Evolutionary conservation across 1,284 basidiomycete genomes (phyloP), one percentile per base, ranked within the genome.

Genomic region (Cutaneotrichosporon cutaneum): DNA sequence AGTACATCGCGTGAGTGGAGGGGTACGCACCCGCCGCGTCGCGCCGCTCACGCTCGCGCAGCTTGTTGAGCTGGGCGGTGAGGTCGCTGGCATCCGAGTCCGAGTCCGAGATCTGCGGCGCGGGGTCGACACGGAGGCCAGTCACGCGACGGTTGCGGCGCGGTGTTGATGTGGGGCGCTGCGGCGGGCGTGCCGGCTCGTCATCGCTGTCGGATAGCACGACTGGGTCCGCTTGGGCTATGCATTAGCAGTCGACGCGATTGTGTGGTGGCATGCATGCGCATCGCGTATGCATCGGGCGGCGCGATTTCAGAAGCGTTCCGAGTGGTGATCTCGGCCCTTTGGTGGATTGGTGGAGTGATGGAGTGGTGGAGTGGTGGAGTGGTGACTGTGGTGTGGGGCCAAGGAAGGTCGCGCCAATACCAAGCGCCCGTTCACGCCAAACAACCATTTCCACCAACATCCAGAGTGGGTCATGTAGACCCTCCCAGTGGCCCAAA

Each of bases 241-340:
- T 21, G 51, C 33, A 36, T 53, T 36, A 53, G 51, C 51, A 14
- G n/a, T n/a, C n/a, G n/a, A n/a, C n/a, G n/a, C n/a, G 30, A 5
- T 9, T 32, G 48, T 30, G 48, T 27, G 48, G 27, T 16, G 26
- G 24, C 16, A 50, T 32, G 13, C 14, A 30, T n/a, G 30, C 30
- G 18, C 24, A 22, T 48, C 21, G 16, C 22, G 45, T 2, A 27
- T 45, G 30, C n/a, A n/a, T n/a, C n/a, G n/a, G n/a, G n/a, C n/a
- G n/a, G n/a, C 18, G 18, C 42, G 14, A 21, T 18, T n/a, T 45
- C n/a, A n/a, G n/a, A n/a, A n/a, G n/a, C n/a, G n/a, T n/a, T n/a
- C n/a, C n/a, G n/a, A n/a, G n/a, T n/a, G n/a, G n/a, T n/a, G n/a
- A n/a, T n/a, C n/a, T n/a, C n/a, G n/a, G n/a, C n/a, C n/a, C n/a